These are phyloP conservation scores for Pestalotiopsis sp. DNA, from an alignment of 2,329 filamentous ascomycete species.

Conservation along the genomic window DNA sequence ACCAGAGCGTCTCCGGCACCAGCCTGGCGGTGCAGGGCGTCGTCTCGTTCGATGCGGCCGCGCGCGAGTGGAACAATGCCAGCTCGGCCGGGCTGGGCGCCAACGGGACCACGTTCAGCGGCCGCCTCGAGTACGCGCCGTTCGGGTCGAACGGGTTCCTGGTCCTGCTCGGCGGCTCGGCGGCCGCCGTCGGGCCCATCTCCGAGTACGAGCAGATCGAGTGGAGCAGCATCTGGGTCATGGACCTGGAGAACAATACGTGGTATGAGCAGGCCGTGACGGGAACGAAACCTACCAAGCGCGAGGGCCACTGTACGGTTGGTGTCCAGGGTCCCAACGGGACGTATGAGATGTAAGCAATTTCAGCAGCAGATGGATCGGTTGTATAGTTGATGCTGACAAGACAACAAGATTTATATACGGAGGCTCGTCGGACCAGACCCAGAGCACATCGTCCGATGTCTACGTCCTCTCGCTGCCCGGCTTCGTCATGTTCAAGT, in stretches of 20 bases:
- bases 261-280: constrained; percentile 38
- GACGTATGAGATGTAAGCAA: constrained; percentile 38
- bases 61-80: constrained; percentile 32
- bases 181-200: constrained; percentile 24
- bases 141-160: constrained; percentile 36
- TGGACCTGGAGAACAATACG: constrained; percentile 33
- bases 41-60: constrained; percentile 34
- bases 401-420: constrained; percentile 35
- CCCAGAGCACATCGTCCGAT: constrained; percentile 26
- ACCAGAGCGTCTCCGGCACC: constrained; percentile 24
- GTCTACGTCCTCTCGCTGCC: constrained; percentile 40
- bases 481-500: constrained; percentile 39
- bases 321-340: constrained; percentile 33
- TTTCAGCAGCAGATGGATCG: not conserved
- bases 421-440: constrained; percentile 31
- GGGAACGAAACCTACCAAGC: constrained; percentile 28
- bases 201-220: constrained; percentile 20
- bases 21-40: constrained; percentile 29
- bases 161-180: constrained; percentile 34
- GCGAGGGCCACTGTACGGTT: constrained; percentile 36
- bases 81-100: constrained; percentile 26
- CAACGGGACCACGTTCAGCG: constrained; percentile 31
- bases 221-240: constrained; percentile 34
- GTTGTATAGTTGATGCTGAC: not conserved
- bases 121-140: constrained; percentile 32